Conservation (phyloP, 1,284 basidiomycete genomes). For the Ustanciosporium gigantosporum region DNA sequence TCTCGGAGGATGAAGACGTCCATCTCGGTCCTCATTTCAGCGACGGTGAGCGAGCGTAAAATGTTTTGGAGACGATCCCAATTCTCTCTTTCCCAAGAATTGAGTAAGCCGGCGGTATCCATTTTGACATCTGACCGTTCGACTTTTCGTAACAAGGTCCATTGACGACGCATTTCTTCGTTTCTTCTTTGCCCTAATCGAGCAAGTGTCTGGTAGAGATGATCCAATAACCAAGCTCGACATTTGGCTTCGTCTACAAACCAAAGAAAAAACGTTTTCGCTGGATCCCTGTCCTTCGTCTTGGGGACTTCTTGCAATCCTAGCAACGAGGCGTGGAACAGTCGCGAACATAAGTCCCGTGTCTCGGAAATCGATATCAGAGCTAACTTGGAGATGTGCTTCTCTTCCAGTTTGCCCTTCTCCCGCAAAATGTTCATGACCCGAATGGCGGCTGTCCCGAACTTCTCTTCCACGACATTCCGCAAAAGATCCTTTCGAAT, state of each 20-base stretch:
- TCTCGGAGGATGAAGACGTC: constrained; percentile 46
- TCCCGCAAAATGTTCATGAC: constrained; percentile 80
- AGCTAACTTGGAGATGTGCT: constrained; percentile 88
- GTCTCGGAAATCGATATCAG: constrained; percentile 89
- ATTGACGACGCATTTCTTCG: constrained; percentile 44
- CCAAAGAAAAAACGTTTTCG: constrained; percentile 59
- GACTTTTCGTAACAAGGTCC: constrained; percentile 44
- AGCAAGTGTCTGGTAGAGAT: constrained; percentile 49
- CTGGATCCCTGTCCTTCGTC: constrained; percentile 53
- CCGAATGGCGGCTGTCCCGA: constrained; percentile 82
- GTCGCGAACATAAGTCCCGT: constrained; percentile 75
- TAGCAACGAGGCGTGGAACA: constrained; percentile 63
- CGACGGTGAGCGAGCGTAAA: constrained; percentile 39
- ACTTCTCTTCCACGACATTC: constrained; percentile 77
- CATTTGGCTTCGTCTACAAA: constrained; percentile 55
- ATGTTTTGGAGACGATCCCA: constrained; percentile 31
- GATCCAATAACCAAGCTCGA: constrained; percentile 54
- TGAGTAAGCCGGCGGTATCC: constrained; percentile 38
- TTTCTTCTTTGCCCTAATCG: constrained; percentile 44
- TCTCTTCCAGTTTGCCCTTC: constrained; percentile 95
- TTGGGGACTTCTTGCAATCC: constrained; percentile 59
- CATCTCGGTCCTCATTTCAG: constrained; percentile 42
- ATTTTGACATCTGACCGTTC: constrained; percentile 54
- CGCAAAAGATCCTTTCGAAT: constrained; percentile 77
- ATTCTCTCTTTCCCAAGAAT: constrained; percentile 45